Conservation (phyloP, 1,139 yeast species). For the Wickerhamomyces sp. region DNA sequence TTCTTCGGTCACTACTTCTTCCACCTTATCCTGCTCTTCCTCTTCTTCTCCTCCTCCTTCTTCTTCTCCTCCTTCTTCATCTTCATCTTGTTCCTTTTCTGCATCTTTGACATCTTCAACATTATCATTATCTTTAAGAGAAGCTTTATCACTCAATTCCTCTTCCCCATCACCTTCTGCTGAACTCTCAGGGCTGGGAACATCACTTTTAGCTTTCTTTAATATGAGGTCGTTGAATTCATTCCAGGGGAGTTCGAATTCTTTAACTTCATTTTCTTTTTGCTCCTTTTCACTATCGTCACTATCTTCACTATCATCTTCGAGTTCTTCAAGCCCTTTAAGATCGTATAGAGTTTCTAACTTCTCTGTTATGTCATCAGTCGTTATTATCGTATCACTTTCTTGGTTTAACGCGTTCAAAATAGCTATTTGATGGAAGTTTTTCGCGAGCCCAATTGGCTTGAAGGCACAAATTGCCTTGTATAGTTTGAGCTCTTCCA, state of each 20-base stretch:
- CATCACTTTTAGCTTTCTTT: constrained; percentile 31
- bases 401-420: constrained; percentile 44
- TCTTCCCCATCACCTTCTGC: constrained; percentile 9
- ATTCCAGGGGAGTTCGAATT: constrained; percentile 39
- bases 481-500: constrained; percentile 63
- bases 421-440: constrained; percentile 53
- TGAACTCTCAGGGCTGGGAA: not conserved
- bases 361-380: constrained; percentile 55
- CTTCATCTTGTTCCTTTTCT: constrained; percentile 5
- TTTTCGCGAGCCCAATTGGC: constrained; percentile 53
- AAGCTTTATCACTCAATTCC: constrained; percentile 2
- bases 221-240: constrained; percentile 39
- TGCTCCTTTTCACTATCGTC: constrained; percentile 18
- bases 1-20: constrained; percentile 6
- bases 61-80: constrained; percentile 3
- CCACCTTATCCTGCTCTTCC: constrained; percentile 6
- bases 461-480: constrained; percentile 63
- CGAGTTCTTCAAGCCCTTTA: constrained; percentile 49
- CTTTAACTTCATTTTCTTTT: constrained; percentile 19
- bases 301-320: constrained; percentile 26
- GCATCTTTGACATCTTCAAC: constrained; percentile 7
- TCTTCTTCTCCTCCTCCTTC: constrained; percentile 2
- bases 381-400: constrained; percentile 32
- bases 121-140: constrained; percentile 25
- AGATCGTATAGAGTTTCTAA: constrained; percentile 50